phyloP scores from a whole-genome alignment of 805 yeast species.

The Candida bentonensis region DNA sequence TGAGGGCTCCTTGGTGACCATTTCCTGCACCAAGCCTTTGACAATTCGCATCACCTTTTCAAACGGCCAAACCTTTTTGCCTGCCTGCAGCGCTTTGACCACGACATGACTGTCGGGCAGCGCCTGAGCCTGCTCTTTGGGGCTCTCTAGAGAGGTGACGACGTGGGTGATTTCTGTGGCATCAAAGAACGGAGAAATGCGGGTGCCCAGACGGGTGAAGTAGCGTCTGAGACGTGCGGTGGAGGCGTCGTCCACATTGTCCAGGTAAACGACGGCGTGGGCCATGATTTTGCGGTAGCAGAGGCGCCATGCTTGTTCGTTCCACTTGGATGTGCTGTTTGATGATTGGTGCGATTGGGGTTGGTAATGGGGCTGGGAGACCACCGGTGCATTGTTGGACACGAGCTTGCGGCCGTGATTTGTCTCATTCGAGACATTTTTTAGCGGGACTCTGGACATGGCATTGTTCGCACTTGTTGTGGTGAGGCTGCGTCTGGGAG shows the following conservation, averaged over 20 bases:
- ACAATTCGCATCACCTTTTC: conserved; percentile 76
- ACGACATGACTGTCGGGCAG: conserved; percentile 46
- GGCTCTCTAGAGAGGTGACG: conserved; percentile 46
- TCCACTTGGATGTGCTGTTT: neutral
- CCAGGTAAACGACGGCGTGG: conserved; percentile 48
- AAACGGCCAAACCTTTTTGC: conserved; percentile 74
- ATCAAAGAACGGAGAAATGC: conserved; percentile 45
- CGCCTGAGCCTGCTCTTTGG: conserved; percentile 24
- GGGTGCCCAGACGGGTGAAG: conserved; percentile 22
- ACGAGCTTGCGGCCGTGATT: neutral
- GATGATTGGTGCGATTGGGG: neutral
- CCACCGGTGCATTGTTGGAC: neutral
- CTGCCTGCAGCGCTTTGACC: conserved; percentile 41
- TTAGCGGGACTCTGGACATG: neutral
- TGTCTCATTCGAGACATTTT: neutral
- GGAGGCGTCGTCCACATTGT: conserved; percentile 25
- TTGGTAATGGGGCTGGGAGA: neutral
- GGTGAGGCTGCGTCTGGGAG: no score
- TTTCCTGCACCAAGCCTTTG: conserved; percentile 12
- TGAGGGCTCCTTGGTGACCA: conserved; percentile 16
- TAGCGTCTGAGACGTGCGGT: conserved; percentile 16
- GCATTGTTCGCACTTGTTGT: no score
- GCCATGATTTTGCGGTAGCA: conserved; percentile 52
- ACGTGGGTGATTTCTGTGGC: conserved; percentile 53
- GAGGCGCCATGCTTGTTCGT: conserved; percentile 37